A percentile compares a stretch with the other conserved stretches of the same genome.
phyloP scores from a whole-genome alignment of 345 rosid genomes.

The Gossypium sturtianum region DNA sequence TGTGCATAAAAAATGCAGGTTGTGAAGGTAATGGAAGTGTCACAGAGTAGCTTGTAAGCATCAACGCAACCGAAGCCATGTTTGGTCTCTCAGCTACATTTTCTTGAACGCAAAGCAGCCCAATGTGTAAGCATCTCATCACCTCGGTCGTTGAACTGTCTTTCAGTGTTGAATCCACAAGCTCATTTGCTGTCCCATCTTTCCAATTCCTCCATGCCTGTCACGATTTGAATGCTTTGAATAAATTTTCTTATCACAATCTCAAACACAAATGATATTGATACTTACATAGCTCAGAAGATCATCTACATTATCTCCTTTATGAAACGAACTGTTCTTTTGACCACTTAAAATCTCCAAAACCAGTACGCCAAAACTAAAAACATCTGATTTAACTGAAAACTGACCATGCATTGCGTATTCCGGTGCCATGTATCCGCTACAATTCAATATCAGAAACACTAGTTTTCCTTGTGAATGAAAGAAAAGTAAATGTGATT shows the following conservation, averaged over 20 bases:
- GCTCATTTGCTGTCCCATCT: slow-evolving; percentile 16
- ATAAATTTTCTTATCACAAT: neutral
- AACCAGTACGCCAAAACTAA: slow-evolving; percentile 37
- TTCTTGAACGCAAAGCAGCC: neutral
- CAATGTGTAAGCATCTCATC: slow-evolving; percentile 35
- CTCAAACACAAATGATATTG: neutral
- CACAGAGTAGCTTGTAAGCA: slow-evolving; percentile 29
- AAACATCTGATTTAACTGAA: slow-evolving; percentile 37
- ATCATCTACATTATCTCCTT: slow-evolving; percentile 18
- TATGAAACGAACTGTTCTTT: slow-evolving; percentile 13
- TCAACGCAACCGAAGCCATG: slow-evolving; percentile 27
- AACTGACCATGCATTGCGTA: slow-evolving; percentile 40
- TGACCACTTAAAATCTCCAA: slow-evolving; percentile 39
- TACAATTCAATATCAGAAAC: neutral
- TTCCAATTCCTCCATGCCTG: slow-evolving; percentile 47
- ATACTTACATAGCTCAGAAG: slow-evolving; percentile 32
- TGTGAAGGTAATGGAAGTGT: slow-evolving; percentile 24
- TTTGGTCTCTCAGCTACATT: slow-evolving; percentile 16
- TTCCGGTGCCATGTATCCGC: slow-evolving; percentile 42
- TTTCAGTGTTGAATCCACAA: slow-evolving; percentile 21
- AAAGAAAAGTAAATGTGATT: too few relatives aligned
- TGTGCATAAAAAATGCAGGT: slow-evolving; percentile 20
- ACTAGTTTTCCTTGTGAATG: too few relatives aligned
- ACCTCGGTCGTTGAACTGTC: slow-evolving; percentile 18
- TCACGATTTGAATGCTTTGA: neutral